A percentile compares a stretch with the other conserved stretches of the same genome.
Conservation (phyloP, 2,329 filamentous ascomycete species). For the Leptographium radiaticola region DNA sequence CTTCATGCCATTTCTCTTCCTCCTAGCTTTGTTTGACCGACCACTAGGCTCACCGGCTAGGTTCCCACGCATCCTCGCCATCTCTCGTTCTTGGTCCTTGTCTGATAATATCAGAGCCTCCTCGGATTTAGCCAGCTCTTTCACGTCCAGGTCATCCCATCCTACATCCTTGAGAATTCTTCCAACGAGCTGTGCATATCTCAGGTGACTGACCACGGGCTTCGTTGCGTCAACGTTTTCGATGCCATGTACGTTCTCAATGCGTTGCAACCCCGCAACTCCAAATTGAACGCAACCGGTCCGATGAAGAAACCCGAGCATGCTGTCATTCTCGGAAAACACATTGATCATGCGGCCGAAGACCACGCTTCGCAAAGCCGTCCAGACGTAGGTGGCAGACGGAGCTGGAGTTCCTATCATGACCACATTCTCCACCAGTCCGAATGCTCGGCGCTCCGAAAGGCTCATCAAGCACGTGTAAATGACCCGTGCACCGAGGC, state of each 20-base stretch:
- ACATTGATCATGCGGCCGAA: conserved; percentile 80
- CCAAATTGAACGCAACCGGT: conserved; percentile 71
- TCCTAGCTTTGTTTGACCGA: neutral
- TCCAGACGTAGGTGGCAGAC: conserved; percentile 59
- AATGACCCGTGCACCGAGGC: conserved; percentile 69
- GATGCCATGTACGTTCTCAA: conserved; percentile 50
- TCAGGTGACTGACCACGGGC: conserved; percentile 54
- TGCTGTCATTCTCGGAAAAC: conserved; percentile 74
- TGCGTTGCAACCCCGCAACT: conserved; percentile 68
- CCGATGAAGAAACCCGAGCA: conserved; percentile 79
- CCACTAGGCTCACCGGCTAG: neutral
- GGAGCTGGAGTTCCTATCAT: conserved; percentile 75
- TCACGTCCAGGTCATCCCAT: conserved; percentile 51
- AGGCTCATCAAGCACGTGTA: conserved; percentile 71
- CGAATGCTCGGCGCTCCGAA: conserved; percentile 71
- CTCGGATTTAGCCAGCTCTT: conserved; percentile 20
- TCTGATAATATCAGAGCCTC: conserved; percentile 18
- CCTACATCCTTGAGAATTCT: conserved; percentile 53
- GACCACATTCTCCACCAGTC: conserved; percentile 73
- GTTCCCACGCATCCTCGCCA: conserved; percentile 5
- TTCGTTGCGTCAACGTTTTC: conserved; percentile 58
- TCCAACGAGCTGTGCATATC: conserved; percentile 56
- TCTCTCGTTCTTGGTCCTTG: conserved; percentile 10
- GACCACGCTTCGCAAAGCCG: conserved; percentile 64
- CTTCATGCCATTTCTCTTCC: conserved; percentile 1